phyloP scores from a whole-genome alignment of 179 eudicot genomes.

The Beta lomatogona region DNA sequence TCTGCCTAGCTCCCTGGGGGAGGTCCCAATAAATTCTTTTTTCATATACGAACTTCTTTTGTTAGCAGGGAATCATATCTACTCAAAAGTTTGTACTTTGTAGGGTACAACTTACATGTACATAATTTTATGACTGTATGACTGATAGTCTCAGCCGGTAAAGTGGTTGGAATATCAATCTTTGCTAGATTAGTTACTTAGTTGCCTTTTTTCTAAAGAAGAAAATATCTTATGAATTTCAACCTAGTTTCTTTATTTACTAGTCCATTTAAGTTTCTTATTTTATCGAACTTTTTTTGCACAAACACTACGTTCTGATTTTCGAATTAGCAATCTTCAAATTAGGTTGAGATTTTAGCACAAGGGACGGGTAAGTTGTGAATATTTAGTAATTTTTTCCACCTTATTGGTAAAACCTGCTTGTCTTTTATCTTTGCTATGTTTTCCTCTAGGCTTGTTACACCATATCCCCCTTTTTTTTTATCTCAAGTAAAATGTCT shows the following conservation, averaged over 20 bases:
- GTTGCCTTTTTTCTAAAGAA: not conserved
- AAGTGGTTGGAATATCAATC: not conserved
- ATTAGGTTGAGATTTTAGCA: not conserved
- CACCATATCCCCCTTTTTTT: no score
- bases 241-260: not conserved
- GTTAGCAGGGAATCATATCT: not conserved
- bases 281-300: not conserved
- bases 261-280: not conserved
- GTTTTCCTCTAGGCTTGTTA: not conserved
- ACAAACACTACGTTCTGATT: not conserved
- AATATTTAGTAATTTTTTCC: not conserved
- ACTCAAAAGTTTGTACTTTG: not conserved
- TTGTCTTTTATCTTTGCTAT: not conserved
- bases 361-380: not conserved
- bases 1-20: no score
- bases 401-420: not conserved
- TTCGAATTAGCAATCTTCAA: not conserved
- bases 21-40: no score
- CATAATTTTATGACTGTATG: not conserved
- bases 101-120: slow-evolving; percentile 10
- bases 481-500: not conserved
- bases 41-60: not conserved
- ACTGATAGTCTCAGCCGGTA: not conserved
- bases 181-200: not conserved
- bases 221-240: no score